phyloP scores from a whole-genome alignment of 2,329 filamentous ascomycete genomes.

The Rosellinia necatrix region DNA sequence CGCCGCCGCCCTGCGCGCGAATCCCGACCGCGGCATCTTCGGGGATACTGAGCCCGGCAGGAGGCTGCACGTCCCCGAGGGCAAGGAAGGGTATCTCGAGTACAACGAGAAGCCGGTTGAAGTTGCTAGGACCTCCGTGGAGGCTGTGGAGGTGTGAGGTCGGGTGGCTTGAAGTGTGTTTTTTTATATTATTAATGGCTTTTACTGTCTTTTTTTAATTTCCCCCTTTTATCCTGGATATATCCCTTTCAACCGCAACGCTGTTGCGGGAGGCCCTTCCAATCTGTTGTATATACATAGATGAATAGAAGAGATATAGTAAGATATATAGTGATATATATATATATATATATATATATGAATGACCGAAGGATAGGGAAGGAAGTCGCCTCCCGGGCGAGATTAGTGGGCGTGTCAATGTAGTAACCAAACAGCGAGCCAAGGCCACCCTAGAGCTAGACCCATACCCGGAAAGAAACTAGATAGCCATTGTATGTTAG shows the following conservation, averaged over 20 bases:
- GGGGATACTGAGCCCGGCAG: constrained; percentile 28
- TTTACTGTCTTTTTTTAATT: background rate
- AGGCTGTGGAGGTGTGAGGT: background rate
- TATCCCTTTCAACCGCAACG: constrained; percentile 12
- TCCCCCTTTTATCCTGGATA: constrained; percentile 6
- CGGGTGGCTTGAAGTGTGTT: background rate
- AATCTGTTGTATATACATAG: constrained; percentile 17
- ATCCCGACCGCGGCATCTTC: constrained; percentile 24
- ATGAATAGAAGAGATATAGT: constrained; percentile 7
- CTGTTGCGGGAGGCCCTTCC: background rate
- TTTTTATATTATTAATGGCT: background rate
- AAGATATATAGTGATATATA: too few relatives aligned
- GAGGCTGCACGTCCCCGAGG: constrained; percentile 36
- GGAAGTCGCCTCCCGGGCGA: too few relatives aligned
- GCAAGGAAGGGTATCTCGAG: constrained; percentile 36
- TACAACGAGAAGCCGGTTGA: constrained; percentile 23
- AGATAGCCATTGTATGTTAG: constrained; percentile 7
- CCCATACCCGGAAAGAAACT: constrained; percentile 45
- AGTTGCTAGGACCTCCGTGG: background rate
- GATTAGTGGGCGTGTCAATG: too few relatives aligned
- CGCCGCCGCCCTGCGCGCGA: constrained; percentile 30
- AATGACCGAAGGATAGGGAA: background rate
- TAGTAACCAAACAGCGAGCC: constrained; percentile 28
- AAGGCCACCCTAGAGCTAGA: constrained; percentile 47
- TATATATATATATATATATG: too few relatives aligned